Evolutionary conservation across 2,329 filamentous ascomycete species (phyloP).

Genomic region (Corniculantispora saksenae): DNA sequence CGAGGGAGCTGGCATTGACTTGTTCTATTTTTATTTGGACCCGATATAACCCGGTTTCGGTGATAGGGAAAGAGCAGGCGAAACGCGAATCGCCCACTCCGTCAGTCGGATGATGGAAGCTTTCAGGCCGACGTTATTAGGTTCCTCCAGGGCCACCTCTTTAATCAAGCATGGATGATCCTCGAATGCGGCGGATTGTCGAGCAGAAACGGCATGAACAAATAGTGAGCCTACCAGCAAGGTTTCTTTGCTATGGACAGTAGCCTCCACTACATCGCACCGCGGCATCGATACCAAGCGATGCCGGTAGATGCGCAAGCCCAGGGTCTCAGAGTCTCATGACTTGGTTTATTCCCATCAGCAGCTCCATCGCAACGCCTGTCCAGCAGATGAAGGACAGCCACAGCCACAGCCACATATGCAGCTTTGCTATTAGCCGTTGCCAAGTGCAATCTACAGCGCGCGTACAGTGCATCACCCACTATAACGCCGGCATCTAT

Average conservation of each 20-base stretch:
- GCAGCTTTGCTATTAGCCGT: neutral
- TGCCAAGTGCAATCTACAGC: neutral
- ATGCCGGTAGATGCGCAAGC: neutral
- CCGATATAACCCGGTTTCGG: neutral
- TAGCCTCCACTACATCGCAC: neutral
- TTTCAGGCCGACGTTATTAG: neutral
- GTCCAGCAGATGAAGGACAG: neutral
- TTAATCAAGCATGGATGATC: neutral
- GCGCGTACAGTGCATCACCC: neutral
- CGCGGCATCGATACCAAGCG: neutral
- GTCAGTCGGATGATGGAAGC: neutral
- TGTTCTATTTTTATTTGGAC: conserved; percentile 8
- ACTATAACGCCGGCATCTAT: conserved; percentile 1
- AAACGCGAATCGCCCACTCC: neutral
- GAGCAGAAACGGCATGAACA: too few species aligned
- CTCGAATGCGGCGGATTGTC: neutral
- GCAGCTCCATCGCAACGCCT: neutral
- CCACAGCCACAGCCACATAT: conserved; percentile 8
- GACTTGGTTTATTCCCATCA: neutral
- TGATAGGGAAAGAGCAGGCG: neutral
- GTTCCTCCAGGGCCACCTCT: neutral
- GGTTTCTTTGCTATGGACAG: neutral
- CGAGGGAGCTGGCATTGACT: neutral
- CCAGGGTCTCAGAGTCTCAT: neutral
- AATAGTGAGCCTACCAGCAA: neutral